These are phyloP conservation scores for Sporothrix protearum DNA, from an alignment of 2,329 filamentous ascomycete species.

Conservation along the genomic window DNA sequence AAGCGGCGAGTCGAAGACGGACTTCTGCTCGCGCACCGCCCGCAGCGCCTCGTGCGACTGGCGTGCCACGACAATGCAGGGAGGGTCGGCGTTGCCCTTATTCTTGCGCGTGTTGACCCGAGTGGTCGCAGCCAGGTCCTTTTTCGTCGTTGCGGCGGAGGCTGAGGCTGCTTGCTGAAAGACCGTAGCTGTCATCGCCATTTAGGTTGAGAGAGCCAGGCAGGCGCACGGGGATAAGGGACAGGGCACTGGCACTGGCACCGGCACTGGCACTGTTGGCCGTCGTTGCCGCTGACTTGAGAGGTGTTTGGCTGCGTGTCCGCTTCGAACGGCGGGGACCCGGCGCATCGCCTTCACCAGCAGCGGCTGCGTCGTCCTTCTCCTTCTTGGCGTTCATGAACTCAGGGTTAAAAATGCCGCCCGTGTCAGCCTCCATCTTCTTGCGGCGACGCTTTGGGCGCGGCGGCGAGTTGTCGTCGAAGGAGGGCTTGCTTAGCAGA, in stretches of 20 bases:
- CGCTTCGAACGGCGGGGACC: constrained; percentile 23
- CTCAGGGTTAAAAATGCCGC: constrained; percentile 32
- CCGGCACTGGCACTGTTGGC: constrained; percentile 34
- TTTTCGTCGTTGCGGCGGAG: constrained; percentile 40
- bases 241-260: constrained; percentile 32
- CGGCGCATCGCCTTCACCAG: neutral
- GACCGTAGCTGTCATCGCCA: constrained; percentile 29
- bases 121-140: constrained; percentile 43
- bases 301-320: constrained; percentile 30
- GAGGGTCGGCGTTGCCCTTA: constrained; percentile 39
- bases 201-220: constrained; percentile 33
- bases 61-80: constrained; percentile 34
- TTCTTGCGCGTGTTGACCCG: constrained; percentile 46
- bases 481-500: constrained; percentile 31
- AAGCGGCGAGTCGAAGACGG: constrained; percentile 31
- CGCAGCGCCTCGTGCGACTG: constrained; percentile 33
- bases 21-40: constrained; percentile 32
- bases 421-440: constrained; percentile 33
- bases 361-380: neutral
- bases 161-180: constrained; percentile 26
- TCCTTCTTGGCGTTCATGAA: constrained; percentile 25
- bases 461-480: constrained; percentile 32
- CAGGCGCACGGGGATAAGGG: constrained; percentile 36
- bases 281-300: constrained; percentile 30
- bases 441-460: constrained; percentile 34